Evolutionary conservation across 768 basidiomycete species (phyloP).

Genomic region (Amanita jacksonii): DNA sequence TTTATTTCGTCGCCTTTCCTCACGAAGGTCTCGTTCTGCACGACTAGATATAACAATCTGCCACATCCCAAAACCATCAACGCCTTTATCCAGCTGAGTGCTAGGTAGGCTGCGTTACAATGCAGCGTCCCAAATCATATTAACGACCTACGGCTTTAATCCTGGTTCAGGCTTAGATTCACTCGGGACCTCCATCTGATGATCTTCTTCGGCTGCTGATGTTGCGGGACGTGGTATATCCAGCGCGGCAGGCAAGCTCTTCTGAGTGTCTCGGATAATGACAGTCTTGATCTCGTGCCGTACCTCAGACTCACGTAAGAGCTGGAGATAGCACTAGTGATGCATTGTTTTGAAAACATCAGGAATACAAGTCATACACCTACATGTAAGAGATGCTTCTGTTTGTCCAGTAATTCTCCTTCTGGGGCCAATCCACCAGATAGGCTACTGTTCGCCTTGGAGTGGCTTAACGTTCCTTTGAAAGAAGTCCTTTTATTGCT

Average conservation of each 20-base stretch:
- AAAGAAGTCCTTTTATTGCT: background rate
- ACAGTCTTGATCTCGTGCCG: constrained; percentile 12
- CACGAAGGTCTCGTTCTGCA: constrained; percentile 40
- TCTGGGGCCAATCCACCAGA: too few species aligned
- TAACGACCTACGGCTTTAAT: background rate
- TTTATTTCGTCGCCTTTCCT: constrained; percentile 32
- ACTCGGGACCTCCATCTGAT: background rate
- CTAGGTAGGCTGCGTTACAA: background rate
- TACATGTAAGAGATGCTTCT: constrained; percentile 15
- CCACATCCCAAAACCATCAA: constrained; percentile 58
- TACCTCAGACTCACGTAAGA: constrained; percentile 10
- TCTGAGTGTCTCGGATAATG: constrained; percentile 7
- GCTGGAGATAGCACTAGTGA: constrained; percentile 13
- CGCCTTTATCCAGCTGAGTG: constrained; percentile 25
- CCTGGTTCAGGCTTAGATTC: background rate
- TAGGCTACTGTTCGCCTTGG: too few species aligned
- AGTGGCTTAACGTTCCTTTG: background rate
- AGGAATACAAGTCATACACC: background rate
- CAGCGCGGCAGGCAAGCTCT: background rate
- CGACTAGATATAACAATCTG: constrained; percentile 42
- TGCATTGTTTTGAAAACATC: background rate
- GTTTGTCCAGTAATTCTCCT: constrained; percentile 9
- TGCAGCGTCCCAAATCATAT: background rate
- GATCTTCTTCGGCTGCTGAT: background rate
- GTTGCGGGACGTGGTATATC: background rate